Conservation (phyloP, 768 basidiomycete genomes). For the Xerocomus spinulosus region DNA sequence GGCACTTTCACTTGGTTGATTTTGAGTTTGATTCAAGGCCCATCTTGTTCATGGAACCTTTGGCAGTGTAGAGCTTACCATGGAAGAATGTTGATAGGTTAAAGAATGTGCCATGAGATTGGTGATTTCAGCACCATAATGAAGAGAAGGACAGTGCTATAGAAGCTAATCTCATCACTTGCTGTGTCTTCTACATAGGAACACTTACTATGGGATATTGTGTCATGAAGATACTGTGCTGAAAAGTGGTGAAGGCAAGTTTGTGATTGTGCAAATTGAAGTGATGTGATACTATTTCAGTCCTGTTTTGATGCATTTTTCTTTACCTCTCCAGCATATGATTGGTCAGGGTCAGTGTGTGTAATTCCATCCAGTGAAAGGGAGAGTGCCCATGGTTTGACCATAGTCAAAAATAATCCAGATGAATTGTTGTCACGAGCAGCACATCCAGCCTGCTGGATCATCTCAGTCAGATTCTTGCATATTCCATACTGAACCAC, state of each 20-base stretch:
- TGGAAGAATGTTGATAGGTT: background rate
- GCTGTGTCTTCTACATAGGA: background rate
- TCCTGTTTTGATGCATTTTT: constrained; percentile 5
- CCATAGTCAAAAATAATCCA: background rate
- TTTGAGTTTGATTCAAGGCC: too few species aligned
- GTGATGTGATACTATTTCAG: background rate
- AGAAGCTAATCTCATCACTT: background rate
- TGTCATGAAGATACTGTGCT: background rate
- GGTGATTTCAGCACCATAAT: background rate
- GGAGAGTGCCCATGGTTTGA: background rate
- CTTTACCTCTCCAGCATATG: background rate
- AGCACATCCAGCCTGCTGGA: background rate
- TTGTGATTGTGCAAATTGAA: background rate
- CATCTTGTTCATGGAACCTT: too few species aligned
- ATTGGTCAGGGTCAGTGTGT: background rate
- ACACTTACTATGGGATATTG: background rate
- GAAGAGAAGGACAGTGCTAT: background rate
- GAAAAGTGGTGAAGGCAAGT: constrained; percentile 1
- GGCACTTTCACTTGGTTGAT: too few species aligned
- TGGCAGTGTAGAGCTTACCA: too few species aligned
- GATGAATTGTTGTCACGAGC: background rate
- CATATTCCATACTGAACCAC: background rate
- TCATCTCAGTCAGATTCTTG: background rate
- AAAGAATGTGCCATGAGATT: background rate
- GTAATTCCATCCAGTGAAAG: background rate